These are phyloP conservation scores for Hansenula lynferdii DNA, from an alignment of 1,139 yeast species.

Conservation along the genomic window DNA sequence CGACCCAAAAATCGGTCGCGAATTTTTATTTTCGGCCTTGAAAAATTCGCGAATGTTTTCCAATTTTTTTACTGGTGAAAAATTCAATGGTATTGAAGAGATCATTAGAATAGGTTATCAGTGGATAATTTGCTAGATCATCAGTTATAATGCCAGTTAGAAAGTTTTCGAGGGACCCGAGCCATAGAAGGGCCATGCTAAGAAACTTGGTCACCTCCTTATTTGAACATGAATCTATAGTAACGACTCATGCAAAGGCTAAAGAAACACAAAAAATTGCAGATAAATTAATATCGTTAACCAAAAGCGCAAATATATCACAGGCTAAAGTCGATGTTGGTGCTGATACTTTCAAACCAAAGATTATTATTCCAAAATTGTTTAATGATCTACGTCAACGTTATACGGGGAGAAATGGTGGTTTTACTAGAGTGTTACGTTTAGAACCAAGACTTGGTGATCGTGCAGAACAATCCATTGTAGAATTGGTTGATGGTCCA, in stretches of 20 bases:
- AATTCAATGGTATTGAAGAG: too few species aligned
- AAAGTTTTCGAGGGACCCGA: conserved; percentile 15
- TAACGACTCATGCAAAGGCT: conserved; percentile 70
- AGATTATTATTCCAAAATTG: conserved; percentile 50
- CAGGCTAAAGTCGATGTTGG: conserved; percentile 23
- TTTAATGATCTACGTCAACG: conserved; percentile 60
- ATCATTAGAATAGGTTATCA: too few species aligned
- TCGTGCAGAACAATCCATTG: conserved; percentile 83
- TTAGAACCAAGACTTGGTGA: conserved; percentile 89
- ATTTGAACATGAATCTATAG: conserved; percentile 61
- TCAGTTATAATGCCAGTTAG: too few species aligned
- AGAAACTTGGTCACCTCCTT: conserved; percentile 63
- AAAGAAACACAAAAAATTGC: conserved; percentile 41
- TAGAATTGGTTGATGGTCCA: conserved; percentile 81
- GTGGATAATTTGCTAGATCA: too few species aligned
- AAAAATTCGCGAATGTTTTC: too few species aligned
- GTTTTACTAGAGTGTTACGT: conserved; percentile 81
- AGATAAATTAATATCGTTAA: conserved; percentile 18
- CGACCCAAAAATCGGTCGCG: too few species aligned
- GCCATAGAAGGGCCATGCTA: conserved; percentile 47
- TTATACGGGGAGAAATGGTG: conserved; percentile 62
- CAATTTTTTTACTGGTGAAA: neutral
- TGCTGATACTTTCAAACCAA: conserved; percentile 37
- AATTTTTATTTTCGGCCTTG: too few species aligned
- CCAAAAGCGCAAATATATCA: conserved; percentile 27